Conservation (phyloP, 2,329 filamentous ascomycete species). For the Passalora sequoiae region DNA sequence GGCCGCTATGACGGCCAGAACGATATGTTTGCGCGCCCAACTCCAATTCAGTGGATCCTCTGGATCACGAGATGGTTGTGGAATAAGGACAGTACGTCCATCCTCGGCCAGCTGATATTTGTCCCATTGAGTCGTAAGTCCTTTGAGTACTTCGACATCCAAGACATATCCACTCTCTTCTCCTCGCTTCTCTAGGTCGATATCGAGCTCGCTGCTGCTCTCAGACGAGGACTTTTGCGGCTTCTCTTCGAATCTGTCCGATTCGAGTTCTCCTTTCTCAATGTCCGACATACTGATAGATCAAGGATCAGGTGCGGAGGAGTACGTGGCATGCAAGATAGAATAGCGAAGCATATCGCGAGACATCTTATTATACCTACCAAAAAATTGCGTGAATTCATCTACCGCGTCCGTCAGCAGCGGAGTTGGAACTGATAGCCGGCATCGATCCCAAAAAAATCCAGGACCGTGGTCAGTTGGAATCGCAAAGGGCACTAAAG, state of each 20-base stretch:
- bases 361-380: no score
- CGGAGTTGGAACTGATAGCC: no score
- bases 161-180: slow-evolving; percentile 34
- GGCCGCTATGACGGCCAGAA: slow-evolving; percentile 23
- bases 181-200: slow-evolving; percentile 21
- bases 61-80: slow-evolving; percentile 19
- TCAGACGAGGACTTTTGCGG: not conserved
- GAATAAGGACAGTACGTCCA: slow-evolving; percentile 21
- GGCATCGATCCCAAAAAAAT: no score
- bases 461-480: no score
- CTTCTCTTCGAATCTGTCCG: slow-evolving; percentile 2
- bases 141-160: slow-evolving; percentile 28
- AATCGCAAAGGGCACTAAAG: no score
- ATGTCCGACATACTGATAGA: no score
- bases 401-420: no score
- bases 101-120: slow-evolving; percentile 34
- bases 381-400: no score
- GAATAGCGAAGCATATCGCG: no score
- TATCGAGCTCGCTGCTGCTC: slow-evolving; percentile 11
- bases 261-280: no score
- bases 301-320: no score
- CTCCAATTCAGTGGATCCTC: slow-evolving; percentile 27
- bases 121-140: slow-evolving; percentile 36
- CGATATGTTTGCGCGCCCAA: slow-evolving; percentile 38
- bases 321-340: no score